These are phyloP conservation scores for Podospora sp. DNA, from an alignment of 495 filamentous ascomycete species.

Conservation along the genomic window DNA sequence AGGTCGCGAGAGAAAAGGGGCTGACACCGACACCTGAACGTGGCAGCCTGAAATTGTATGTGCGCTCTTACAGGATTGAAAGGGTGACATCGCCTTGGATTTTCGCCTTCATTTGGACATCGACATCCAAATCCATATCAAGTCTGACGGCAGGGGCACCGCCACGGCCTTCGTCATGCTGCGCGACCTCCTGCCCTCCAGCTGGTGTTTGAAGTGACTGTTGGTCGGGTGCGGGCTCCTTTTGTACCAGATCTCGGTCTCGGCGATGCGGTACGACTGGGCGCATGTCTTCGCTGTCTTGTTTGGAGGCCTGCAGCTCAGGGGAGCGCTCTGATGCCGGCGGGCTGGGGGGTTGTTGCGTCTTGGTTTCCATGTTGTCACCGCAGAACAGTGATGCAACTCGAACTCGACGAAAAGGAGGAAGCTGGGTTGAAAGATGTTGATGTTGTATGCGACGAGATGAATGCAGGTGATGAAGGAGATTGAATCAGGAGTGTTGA, in stretches of 20 bases:
- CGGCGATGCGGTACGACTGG: neutral
- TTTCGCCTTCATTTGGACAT: constrained; percentile 34
- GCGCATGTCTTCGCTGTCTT: too few species aligned
- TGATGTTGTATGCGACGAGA: neutral
- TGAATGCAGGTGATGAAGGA: too few species aligned
- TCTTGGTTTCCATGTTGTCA: neutral
- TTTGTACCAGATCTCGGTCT: neutral
- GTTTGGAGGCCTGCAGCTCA: neutral
- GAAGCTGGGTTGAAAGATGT: too few species aligned
- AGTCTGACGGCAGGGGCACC: constrained; percentile 33
- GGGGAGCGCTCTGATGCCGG: neutral
- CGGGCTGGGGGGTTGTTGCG: neutral
- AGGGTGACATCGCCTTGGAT: constrained; percentile 34
- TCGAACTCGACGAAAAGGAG: too few species aligned
- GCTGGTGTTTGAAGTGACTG: neutral
- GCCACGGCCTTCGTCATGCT: constrained; percentile 9
- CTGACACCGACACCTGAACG: neutral
- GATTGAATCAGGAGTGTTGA: neutral
- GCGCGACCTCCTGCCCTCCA: neutral
- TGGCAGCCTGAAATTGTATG: neutral
- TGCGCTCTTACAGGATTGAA: constrained; percentile 26
- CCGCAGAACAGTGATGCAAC: too few species aligned
- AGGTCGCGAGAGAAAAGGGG: neutral
- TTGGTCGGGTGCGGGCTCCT: neutral
- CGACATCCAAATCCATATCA: constrained; percentile 36